Conservation (phyloP, 2,329 filamentous ascomycete species). For the Emmonsia crescens region DNA sequence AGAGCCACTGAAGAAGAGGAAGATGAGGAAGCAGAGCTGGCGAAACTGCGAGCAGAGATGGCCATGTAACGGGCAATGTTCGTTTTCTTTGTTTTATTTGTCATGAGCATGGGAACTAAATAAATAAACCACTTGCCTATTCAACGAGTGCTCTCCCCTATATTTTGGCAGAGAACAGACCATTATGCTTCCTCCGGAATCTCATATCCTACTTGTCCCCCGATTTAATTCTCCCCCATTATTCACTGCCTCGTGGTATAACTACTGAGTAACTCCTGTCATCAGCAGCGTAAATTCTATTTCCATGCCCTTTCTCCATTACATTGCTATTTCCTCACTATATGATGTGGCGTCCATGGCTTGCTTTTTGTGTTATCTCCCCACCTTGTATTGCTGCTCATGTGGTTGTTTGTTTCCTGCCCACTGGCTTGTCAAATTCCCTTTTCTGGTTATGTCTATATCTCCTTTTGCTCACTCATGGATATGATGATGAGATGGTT, state of each 20-base stretch:
- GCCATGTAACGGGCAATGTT: conserved; percentile 54
- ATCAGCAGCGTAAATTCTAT: not conserved
- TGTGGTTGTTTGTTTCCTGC: not conserved
- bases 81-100: not conserved
- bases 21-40: conserved; percentile 89
- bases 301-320: not conserved
- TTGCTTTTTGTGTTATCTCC: not conserved
- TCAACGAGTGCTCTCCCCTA: not conserved
- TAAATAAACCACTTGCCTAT: not conserved
- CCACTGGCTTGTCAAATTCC: not conserved
- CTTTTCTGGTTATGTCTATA: not conserved
- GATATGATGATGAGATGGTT: not conserved
- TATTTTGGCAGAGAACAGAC: not conserved
- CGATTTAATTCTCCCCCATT: not conserved
- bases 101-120: not conserved
- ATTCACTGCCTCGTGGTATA: not conserved
- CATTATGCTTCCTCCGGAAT: not conserved
- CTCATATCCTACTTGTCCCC: not conserved
- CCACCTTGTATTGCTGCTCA: not conserved
- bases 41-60: conserved; percentile 93
- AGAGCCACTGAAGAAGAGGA: conserved; percentile 63
- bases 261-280: not conserved
- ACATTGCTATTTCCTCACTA: not conserved
- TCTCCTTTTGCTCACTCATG: not conserved
- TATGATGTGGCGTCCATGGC: not conserved